phyloP scores from a whole-genome alignment of 148 eudicot species.

The Fagopyrum esculentum region DNA sequence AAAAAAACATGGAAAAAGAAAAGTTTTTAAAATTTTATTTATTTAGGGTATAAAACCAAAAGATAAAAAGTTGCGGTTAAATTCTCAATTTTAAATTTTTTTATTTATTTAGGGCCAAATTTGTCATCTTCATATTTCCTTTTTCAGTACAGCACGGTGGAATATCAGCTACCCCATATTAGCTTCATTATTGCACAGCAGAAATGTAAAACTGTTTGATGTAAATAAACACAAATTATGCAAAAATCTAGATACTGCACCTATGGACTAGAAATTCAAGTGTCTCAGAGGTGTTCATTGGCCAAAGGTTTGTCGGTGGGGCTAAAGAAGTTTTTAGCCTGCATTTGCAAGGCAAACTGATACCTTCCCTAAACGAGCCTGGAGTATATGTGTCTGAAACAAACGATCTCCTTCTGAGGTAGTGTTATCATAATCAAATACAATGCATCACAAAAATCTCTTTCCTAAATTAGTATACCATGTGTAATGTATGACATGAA shows the following conservation, averaged over 20 bases:
- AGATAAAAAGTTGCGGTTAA: too few relatives aligned
- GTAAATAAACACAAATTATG: background rate
- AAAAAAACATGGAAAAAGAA: too few relatives aligned
- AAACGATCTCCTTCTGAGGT: background rate
- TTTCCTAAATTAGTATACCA: background rate
- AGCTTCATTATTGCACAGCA: background rate
- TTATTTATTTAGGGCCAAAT: too few relatives aligned
- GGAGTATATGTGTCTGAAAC: conserved; percentile 9
- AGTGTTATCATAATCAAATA: background rate
- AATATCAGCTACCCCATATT: background rate
- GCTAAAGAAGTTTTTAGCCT: conserved; percentile 21
- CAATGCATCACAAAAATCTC: background rate
- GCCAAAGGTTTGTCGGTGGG: conserved; percentile 58
- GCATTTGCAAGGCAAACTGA: conserved; percentile 9
- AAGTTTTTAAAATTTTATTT: too few relatives aligned
- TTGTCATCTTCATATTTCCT: background rate
- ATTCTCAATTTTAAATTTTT: too few relatives aligned
- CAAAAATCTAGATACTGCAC: conserved; percentile 4
- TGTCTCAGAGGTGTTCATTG: conserved; percentile 66
- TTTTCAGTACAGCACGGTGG: too few relatives aligned
- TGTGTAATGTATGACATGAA: background rate
- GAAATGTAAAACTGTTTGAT: background rate
- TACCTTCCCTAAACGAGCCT: conserved; percentile 9
- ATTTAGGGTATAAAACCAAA: too few relatives aligned
- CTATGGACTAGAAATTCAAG: conserved; percentile 49